Evolutionary conservation across 2,329 filamentous ascomycete genomes (phyloP), one percentile per base, ranked within the genome.

Genomic region (Paecilomyces variotii): DNA sequence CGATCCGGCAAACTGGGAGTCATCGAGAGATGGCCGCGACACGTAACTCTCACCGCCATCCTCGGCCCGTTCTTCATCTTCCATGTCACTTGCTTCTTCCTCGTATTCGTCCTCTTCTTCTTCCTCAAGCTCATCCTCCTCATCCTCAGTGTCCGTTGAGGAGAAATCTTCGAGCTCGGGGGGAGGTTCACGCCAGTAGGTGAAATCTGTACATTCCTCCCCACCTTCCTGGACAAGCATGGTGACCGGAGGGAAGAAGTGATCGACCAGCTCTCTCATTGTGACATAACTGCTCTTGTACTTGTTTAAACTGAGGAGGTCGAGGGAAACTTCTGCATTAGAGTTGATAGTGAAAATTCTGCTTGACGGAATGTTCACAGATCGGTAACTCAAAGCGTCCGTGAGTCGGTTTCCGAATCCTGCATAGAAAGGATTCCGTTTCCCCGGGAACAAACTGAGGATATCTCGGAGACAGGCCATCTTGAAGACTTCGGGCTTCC

Each of bases 271-370:
- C 73, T 99, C 95, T 60, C 90, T 88, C 87, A 99, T 99, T 68
- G 90, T 92, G 62, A 96, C 91, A 71, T 99, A 99, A 63, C 90
- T 96, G 68, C 95, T 93, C 77, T 94, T 96, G 72, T 97, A 89
- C 72, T 91, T 95, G 76, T 96, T 97, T 57, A 97, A 82, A 62
- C 87, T 93, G 51, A 97, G 79, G 52, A 99, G 79, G 71, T 97
- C 93, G 25, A 99, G 79, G 28, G 89, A 93, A 30, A 99, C 92
- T 74, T 99, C 94, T 0, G 93, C 92, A 70, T 97, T 96, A 57
- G 90, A 94, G 74, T 99, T 99, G 80, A 99, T 99, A 14, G 94
- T 97, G 74, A 99, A 99, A 66, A 99, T 99, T 56, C 94, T 85
- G 26, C 88, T 95, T 56, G 89, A 88, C 0, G 94, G 94, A 49